Conservation (phyloP, 2,329 filamentous ascomycete genomes). For the Sporothrix phasma region DNA sequence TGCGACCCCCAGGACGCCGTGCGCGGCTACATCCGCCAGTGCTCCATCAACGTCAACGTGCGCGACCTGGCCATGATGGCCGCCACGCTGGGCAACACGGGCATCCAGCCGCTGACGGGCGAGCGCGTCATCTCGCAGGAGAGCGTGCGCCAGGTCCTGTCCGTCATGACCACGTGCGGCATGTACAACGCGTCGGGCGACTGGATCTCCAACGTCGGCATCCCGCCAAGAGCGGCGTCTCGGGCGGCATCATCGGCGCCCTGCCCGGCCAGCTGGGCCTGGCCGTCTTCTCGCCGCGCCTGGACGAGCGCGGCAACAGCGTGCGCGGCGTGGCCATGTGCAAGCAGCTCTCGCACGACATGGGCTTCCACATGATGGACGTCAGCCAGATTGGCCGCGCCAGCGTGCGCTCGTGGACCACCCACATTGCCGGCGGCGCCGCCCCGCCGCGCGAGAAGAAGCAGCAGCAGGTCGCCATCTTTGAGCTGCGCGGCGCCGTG, state of each 20-base stretch:
- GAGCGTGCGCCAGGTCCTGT: slow-evolving; percentile 5
- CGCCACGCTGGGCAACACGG: not conserved
- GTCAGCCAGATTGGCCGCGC: not conserved
- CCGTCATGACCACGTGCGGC: slow-evolving; percentile 6
- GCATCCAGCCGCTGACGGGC: not conserved
- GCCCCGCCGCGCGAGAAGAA: not conserved
- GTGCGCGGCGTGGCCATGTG: slow-evolving; percentile 7
- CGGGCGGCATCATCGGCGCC: slow-evolving; percentile 2
- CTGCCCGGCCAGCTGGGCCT: slow-evolving; percentile 7
- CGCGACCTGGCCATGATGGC: slow-evolving; percentile 7
- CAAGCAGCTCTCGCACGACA: slow-evolving; percentile 7
- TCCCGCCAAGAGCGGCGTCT: slow-evolving; percentile 9
- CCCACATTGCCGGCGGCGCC: not conserved
- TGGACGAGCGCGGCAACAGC: slow-evolving; percentile 3
- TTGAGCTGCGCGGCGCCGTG: slow-evolving; percentile 6
- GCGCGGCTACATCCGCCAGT: slow-evolving; percentile 1
- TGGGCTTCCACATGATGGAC: slow-evolving; percentile 11
- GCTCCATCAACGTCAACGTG: slow-evolving; percentile 6
- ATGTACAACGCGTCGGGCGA: slow-evolving; percentile 9
- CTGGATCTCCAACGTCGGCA: not conserved
- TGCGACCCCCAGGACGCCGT: slow-evolving; percentile 5
- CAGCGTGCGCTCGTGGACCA: not conserved
- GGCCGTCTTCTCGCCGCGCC: slow-evolving; percentile 1
- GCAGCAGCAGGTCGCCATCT: not conserved
- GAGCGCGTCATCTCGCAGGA: slow-evolving; percentile 1